Base-by-base conservation (phyloP, 495 filamentous ascomycete species). In the Letharia lupina region DNA sequence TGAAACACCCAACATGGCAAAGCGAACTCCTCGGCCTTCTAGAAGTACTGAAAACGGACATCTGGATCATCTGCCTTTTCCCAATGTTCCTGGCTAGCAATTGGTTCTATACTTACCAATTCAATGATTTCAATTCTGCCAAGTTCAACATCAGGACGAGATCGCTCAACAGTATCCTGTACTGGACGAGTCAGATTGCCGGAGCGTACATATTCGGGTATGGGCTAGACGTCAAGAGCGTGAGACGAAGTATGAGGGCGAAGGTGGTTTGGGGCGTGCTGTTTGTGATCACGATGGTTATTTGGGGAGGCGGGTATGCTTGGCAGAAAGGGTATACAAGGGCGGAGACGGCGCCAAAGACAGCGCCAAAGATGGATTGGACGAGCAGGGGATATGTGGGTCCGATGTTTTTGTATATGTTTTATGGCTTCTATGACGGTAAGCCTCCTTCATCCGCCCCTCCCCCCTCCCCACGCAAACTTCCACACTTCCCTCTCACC, bases 1-100 rank as follows among this genome's bases (percentile, higher is more conserved):
- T 91, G 89, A 89, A 92, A 80, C 86, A 91, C 72, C 91, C 91
- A 5, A 87, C 86, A 44, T 89, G 86, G 84, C 71, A 70, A 61
- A 77, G 73, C 58, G 79, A 81, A 72, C 23, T 81, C 47, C 52
- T 76, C 16, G 79, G 79, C 11, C 70, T 81, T 37, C 76, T 69
- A 66, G 73, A 79, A n/a, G 78, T 76, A 31, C 45, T 81, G 28
- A 58, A 65, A 28, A 66, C 69, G 12, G 76, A 82, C 42, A 72
- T 75, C 28, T 77, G 71, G 64, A 76, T 81, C 23, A 47, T 81
- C 40, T 78, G 76, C 33, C 75, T 84, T 70, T 68, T 83, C 35
- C 82, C 82, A 2, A 73, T 83, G 47, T 84, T 84, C 74, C 80
- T 79, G 68, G 77, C 86, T 37, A 90, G 87, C 73, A 92, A 92